Base-by-base conservation (phyloP, 1,284 basidiomycete genomes). In the Vanrija sp. region DNA sequence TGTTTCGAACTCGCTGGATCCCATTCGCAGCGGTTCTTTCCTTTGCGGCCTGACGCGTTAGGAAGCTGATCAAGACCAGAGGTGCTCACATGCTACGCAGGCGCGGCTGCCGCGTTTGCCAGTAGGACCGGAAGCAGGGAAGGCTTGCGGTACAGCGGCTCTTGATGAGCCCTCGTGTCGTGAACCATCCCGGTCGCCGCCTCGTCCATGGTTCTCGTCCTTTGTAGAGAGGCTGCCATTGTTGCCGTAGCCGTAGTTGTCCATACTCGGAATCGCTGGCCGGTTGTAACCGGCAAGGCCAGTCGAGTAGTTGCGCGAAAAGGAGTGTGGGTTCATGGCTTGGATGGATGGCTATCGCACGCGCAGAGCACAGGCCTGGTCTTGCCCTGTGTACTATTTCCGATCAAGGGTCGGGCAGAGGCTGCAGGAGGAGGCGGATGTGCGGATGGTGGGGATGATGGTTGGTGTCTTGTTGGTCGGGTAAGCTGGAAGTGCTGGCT, bases 11-110 rank as follows among this genome's bases (percentile, higher is more conserved):
- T 62, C 6, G 64, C 49, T 16, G 68, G 66, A 56, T 90, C 88
- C 72, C 87, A 87, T 79, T 94, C 91, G 70, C 90, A 94, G 68
- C 90, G 81, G 78, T 93, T 94, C 80, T 94, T 94, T 49, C 90
- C 89, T 76, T 87, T 88, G 66, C 89, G 84, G 75, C 89, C 70
- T 75, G 59, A 3, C 14, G 23, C 37, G 44, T 23, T 35, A n/a
- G n/a, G n/a, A n/a, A n/a, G n/a, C n/a, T n/a, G n/a, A n/a, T n/a
- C n/a, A 12, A 25, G 7, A 8, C 41, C 18, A 45, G 22, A 12
- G 31, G 15, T 14, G 12, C 71, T 62, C 45, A 71, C 75, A 76
- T 7, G 73, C 69, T 3, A 68, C 68, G 59, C 75, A 76, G 6
- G 75, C 75, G 47, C 68, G 69, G 37, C 67, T 69, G 3, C 75